Evolutionary conservation across 1,284 basidiomycete genomes (phyloP), one percentile per base, ranked within the genome.

Genomic region (Tylopilus orsonianus): DNA sequence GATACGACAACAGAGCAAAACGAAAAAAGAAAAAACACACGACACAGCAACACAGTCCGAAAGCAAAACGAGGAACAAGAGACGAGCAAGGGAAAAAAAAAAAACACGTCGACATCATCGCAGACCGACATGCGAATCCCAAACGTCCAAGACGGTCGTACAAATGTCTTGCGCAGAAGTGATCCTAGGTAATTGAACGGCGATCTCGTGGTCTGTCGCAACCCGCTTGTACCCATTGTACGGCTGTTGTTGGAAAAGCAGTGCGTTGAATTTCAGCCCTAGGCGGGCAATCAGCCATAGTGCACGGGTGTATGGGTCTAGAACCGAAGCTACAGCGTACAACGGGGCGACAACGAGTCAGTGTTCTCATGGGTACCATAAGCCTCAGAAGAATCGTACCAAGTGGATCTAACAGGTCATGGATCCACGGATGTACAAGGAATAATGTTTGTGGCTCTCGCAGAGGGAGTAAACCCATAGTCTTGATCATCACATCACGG

Each of bases 391-490:
- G 12, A 23, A 19, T 23, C 48, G 35, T 24, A 33, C 39, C 30
- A 9, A 8, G 49, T 33, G 14, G 10, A 23, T 26, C 16, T 5
- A 19, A 19, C 18, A 46, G 32, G 22, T 48, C 16, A 18, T 3
- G 9, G 23, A 52, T 52, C 50, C 50, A 51, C 7, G 49, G 42
- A 26, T 51, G 43, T 3, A 40, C 50, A 4, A 48, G 32, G 16
- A 52, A 9, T 2, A 53, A 13, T 13, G 13, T 26, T 6, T 8
- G 19, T 5, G 33, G 33, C 12, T 51, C 51, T 9, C 14, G 18
- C 34, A 29, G 6, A 1, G 24, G 24, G 36, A 41, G 33, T 16
- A 1, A 6, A 16, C 37, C 19, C 4, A 22, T 19, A 14, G 51
- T 54, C 7, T 1, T 27, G 22, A 54, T 37, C 8, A 4, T 8